These are phyloP conservation scores for Stevia rebaudiana DNA, from an alignment of 140 eudicot species.

Conservation along the genomic window DNA sequence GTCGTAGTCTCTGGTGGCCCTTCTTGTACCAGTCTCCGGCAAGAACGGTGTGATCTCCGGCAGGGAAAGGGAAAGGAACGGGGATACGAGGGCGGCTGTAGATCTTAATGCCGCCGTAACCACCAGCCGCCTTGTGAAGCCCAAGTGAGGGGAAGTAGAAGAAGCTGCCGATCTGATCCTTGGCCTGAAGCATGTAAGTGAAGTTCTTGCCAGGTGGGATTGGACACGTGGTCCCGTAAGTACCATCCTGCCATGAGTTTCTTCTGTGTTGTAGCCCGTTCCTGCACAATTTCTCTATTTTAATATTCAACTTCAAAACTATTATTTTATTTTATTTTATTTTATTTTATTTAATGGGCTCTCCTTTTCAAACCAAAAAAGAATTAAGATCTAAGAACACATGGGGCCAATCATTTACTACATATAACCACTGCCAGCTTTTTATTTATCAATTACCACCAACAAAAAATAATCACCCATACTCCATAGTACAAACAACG, in stretches of 20 bases:
- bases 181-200: conserved; percentile 87
- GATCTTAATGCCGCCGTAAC: conserved; percentile 70
- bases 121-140: conserved; percentile 92
- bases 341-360: too few species aligned
- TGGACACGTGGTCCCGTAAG: conserved; percentile 84
- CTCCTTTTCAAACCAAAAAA: too few species aligned
- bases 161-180: conserved; percentile 89
- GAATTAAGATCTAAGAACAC: neutral
- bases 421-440: conserved; percentile 24
- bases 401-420: conserved; percentile 40
- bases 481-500: conserved; percentile 18
- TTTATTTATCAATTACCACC: neutral
- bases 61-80: conserved; percentile 86
- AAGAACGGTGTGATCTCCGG: conserved; percentile 77
- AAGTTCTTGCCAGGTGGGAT: conserved; percentile 80
- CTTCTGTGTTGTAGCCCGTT: conserved; percentile 88
- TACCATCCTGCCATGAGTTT: conserved; percentile 96
- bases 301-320: too few species aligned
- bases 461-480: neutral
- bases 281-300: conserved; percentile 37
- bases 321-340: too few species aligned
- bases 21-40: conserved; percentile 93
- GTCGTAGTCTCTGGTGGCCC: conserved; percentile 71
- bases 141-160: conserved; percentile 91
- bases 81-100: conserved; percentile 87